Evolutionary conservation across 306 rosid genomes (phyloP), one percentile per base, ranked within the genome.

Genomic region (Ochetophila trinervis): DNA sequence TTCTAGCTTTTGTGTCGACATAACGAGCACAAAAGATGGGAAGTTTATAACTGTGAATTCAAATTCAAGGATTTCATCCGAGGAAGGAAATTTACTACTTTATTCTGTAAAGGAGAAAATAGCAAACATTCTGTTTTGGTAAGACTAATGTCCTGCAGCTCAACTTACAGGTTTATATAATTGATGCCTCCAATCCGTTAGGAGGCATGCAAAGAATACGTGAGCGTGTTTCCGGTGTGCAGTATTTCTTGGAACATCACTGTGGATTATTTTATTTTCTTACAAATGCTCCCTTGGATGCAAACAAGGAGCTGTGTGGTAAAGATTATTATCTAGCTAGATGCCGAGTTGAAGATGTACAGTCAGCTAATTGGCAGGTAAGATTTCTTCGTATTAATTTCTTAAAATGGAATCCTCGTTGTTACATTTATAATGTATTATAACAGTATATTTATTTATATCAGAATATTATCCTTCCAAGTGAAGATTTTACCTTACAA

Each of bases 11-110:
- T 93, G 98, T 70, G 90, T 93, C 68, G 98, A 93, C 79, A 83
- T 93, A 65, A 84, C 98, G 56, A 87, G 87, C 83, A 90, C 98
- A 48, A 93, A 93, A 78, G 98, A 93, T 67, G 96, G 98, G 76
- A 87, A 93, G 88, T 90, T 93, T 76, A 76, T 93, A n/a, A 93
- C 98, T 70, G 91, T 90, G 78, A 89, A 93, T 86, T 87, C 96
- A 77, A 93, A 93, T 80, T 93, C 98, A 78, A 89, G 98, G 87
- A 89, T 96, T 82, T 93, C 98, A 77, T 93, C 96, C 34, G 96
- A 93, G 98, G 98, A 92, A 92, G 85, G 97, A 80, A 82, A 74
- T 83, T 81, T 69, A 50, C 62, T 60, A 13, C 53, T 60, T 75
- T 17, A 60, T 36, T 21, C 48, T 81, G 51, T 83, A 23, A 42